Evolutionary conservation across 192 early-diverging fungal species (phyloP).

Genomic region (Mortierella hygrophila): DNA sequence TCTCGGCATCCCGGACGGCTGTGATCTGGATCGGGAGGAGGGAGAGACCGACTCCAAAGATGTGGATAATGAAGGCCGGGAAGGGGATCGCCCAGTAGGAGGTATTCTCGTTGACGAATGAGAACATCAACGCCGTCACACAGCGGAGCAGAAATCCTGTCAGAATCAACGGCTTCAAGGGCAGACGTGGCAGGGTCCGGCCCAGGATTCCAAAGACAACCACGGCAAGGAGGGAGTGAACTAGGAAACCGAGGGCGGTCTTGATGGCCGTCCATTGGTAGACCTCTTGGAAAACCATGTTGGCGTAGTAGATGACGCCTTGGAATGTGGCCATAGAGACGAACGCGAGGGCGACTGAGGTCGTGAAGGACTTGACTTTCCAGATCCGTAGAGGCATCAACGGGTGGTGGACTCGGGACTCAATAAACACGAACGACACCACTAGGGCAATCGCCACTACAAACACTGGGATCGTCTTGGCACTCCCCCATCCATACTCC

Average conservation of each 20-base stretch:
- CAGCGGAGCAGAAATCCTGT: slow-evolving; percentile 18
- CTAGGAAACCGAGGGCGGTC: slow-evolving; percentile 60
- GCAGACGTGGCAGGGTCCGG: slow-evolving; percentile 36
- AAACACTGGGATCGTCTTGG: slow-evolving; percentile 45
- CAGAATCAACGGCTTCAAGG: slow-evolving; percentile 38
- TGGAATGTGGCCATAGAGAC: slow-evolving; percentile 45
- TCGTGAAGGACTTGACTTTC: slow-evolving; percentile 54
- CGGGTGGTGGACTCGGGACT: slow-evolving; percentile 40
- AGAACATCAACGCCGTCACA: slow-evolving; percentile 33
- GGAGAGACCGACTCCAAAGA: slow-evolving; percentile 33
- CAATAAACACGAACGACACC: slow-evolving; percentile 40
- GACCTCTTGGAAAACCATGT: slow-evolving; percentile 62
- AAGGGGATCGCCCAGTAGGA: slow-evolving; percentile 44
- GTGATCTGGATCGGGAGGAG: slow-evolving; percentile 50
- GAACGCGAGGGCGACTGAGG: slow-evolving; percentile 57
- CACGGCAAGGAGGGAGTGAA: slow-evolving; percentile 51
- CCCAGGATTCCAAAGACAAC: slow-evolving; percentile 49
- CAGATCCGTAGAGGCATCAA: slow-evolving; percentile 60
- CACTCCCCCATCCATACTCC: slow-evolving; percentile 51
- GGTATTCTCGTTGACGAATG: slow-evolving; percentile 30
- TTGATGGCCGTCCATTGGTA: slow-evolving; percentile 54
- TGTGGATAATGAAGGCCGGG: slow-evolving; percentile 45
- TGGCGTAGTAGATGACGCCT: slow-evolving; percentile 55
- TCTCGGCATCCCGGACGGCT: slow-evolving; percentile 37
- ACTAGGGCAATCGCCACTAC: slow-evolving; percentile 28